Evolutionary conservation across 768 basidiomycete genomes (phyloP), one percentile per base, ranked within the genome.

Genomic region (Suillus bovinus): DNA sequence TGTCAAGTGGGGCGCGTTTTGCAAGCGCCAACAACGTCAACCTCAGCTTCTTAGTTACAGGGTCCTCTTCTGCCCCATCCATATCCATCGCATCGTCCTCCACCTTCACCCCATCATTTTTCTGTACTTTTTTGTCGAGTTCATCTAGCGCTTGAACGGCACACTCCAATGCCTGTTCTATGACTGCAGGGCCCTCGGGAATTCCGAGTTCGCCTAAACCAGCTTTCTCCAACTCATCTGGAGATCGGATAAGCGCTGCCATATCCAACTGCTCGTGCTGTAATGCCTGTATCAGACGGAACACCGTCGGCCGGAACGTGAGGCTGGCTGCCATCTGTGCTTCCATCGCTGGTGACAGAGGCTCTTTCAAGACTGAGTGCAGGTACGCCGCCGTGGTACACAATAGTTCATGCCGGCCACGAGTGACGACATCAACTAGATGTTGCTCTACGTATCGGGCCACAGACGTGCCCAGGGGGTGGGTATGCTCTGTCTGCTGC

Each of bases 11-110:
- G 11, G 90, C 90, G 7, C 90, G 82, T 70, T 91, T 91, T 61
- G 89, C 88, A 38, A 93, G 78, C 2, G 90, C 90, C 31, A 93
- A 80, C 33, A 93, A 77, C 70, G 91, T 92, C 65, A 93, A 77
- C 42, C 91, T 82, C 55, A 92, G 76, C 59, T 86, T 82, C 59
- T 82, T 81, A 68, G 86, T 54, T 20, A 77, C 66, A 3, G 82
- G 78, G 60, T 87, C 84, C 69, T 88, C 88, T 6, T 59, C 66
- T 14, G 16, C 49, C 53, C 57, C 52, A 44, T 78, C 72, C 8
- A 68, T 65, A 24, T 70, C 63, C 66, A 71, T 70, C 27, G 41
- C 44, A 13, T 44, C 27, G 20, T 24, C 47, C 8, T 63, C 61
- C 16, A 62, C 68, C 50, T 44, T 56, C 13, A 50, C 63, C 42